Base-by-base conservation (phyloP, 2,329 filamentous ascomycete species). In the Clarireedia sp. region DNA sequence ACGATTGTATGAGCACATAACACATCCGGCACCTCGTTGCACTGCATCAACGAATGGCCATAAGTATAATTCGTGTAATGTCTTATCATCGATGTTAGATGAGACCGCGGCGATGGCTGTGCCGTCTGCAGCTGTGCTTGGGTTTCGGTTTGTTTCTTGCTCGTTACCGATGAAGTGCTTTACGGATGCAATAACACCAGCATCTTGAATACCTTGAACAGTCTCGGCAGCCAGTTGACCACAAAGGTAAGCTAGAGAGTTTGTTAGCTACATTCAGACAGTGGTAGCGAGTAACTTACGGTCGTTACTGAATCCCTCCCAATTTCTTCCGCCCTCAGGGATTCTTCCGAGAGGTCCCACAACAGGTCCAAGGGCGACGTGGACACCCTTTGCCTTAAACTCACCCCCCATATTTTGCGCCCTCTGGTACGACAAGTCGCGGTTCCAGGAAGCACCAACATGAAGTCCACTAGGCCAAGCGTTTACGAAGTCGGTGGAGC, bases 31-130 rank as follows among this genome's bases (percentile, higher is more conserved):
- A 17, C 89, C 88, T 3, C 85, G 87, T 54, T 79, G 80, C 16
- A 95, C 76, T 14, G 83, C 85, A 61, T 94, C 87, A 2, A 82
- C 85, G 68, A 95, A 95, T 0, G 90, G 90, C 89, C 89, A 95
- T 0, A 85, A 77, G 65, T 95, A 95, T 1, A 95, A 72, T 69
- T 90, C 87, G 64, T 89, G 86, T 61, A 89, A 66, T 0, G 85
- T 83, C 36, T 86, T 78, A n/a, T 64, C 90, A 95, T 89, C 87
- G 37, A 95, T 83, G 64, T 94, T 92, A 56, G 83, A 82, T 3
- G 84, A 89, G 2, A 61, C 21, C 10, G 62, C 26, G 7, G 60
- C 48, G 5, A 60, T 58, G 21, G 59, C 29, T 89, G 74, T 7
- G 71, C 64, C 85, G 9, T n/a, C 19, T 17, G 38, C 17, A 21